These are phyloP conservation scores for Albophoma yamanashiensis DNA, from an alignment of 2,329 filamentous ascomycete genomes.

Conservation along the genomic window DNA sequence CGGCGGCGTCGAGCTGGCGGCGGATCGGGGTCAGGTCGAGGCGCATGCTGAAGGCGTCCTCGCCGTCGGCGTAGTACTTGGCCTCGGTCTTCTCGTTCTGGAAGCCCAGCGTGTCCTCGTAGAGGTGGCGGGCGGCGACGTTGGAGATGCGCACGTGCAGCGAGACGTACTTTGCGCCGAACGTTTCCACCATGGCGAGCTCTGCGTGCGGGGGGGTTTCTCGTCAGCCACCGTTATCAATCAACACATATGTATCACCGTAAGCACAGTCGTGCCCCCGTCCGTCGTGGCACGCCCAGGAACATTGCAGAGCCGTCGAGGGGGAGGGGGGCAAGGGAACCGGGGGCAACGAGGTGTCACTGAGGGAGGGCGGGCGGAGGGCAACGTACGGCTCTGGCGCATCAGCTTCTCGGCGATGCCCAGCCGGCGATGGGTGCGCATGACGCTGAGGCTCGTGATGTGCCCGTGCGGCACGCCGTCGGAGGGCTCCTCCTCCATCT, in stretches of 20 bases:
- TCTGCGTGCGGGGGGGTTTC: constrained; percentile 37
- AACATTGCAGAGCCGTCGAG: background rate
- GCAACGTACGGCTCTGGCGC: constrained; percentile 76
- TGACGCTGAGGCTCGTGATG: constrained; percentile 90
- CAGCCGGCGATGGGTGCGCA: constrained; percentile 85
- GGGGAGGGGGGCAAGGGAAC: background rate
- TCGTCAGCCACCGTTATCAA: background rate
- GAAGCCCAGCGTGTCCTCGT: constrained; percentile 87
- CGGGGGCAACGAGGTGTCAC: too few species aligned
- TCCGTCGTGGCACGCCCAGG: too few species aligned
- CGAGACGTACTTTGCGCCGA: constrained; percentile 82
- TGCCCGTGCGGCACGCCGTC: constrained; percentile 91
- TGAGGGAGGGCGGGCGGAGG: background rate
- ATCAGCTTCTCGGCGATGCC: constrained; percentile 96
- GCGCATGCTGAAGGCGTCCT: constrained; percentile 91
- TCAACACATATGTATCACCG: background rate
- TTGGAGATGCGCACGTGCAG: constrained; percentile 95
- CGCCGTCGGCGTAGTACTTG: constrained; percentile 95
- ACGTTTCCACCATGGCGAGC: constrained; percentile 93
- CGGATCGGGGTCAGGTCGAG: constrained; percentile 63
- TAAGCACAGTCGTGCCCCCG: too few species aligned
- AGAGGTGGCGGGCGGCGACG: constrained; percentile 79
- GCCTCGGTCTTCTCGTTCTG: constrained; percentile 73
- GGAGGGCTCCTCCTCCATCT: constrained; percentile 96
- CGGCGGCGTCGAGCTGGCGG: constrained; percentile 25